Conservation (phyloP, 2,329 filamentous ascomycete species). For the Colletotrichum sp. region DNA sequence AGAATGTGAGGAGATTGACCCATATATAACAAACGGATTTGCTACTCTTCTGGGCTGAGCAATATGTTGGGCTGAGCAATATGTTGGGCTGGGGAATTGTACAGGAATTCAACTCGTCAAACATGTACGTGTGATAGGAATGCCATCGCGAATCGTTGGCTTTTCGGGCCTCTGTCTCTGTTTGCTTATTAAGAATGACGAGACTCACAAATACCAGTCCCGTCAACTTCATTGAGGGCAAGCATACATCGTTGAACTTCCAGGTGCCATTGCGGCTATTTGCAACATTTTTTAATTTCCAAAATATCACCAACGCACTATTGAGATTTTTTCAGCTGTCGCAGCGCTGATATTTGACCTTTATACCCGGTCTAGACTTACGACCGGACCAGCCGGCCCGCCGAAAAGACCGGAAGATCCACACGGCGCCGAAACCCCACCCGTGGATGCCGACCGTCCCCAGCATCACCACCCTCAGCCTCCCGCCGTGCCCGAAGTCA, state of each 20-base stretch:
- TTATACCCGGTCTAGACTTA: neutral
- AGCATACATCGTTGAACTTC: too few relatives aligned
- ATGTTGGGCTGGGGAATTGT: too few relatives aligned
- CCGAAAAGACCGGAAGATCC: neutral
- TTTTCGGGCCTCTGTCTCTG: neutral
- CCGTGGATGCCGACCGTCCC: too few relatives aligned
- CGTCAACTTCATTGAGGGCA: neutral
- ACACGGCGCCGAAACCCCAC: neutral
- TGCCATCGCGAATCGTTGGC: neutral
- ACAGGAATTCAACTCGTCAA: neutral
- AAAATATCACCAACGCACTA: too few relatives aligned
- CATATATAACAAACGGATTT: too few relatives aligned
- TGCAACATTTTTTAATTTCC: too few relatives aligned
- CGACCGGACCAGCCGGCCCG: neutral
- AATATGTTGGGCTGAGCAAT: too few relatives aligned
- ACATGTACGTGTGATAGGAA: neutral
- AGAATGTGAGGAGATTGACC: too few relatives aligned
- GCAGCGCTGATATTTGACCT: neutral
- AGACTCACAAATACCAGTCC: neutral
- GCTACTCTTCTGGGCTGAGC: too few relatives aligned
- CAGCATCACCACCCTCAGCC: too few relatives aligned
- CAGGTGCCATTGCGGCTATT: too few relatives aligned
- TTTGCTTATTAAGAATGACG: neutral
- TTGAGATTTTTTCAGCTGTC: neutral
- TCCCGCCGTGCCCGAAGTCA: neutral